Conservation (phyloP, 768 basidiomycete genomes). For the Panellus pusillus region DNA sequence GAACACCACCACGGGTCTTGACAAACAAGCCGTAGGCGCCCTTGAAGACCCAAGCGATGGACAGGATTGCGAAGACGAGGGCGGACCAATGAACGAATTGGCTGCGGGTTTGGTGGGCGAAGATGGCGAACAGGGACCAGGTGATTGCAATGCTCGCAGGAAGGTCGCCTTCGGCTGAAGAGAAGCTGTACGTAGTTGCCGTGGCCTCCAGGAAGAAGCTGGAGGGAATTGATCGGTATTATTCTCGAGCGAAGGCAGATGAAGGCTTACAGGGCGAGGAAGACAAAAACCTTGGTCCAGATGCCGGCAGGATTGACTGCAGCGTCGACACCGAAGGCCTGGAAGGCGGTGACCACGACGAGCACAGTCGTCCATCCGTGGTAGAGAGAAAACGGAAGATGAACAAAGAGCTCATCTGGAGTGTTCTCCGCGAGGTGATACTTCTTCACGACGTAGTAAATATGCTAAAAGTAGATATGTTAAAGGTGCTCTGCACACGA, state of each 20-base stretch:
- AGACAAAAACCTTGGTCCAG: constrained; percentile 95
- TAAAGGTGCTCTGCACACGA: constrained; percentile 30
- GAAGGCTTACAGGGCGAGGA: constrained; percentile 77
- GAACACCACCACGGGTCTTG: constrained; percentile 51
- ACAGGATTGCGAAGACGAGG: constrained; percentile 81
- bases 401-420: constrained; percentile 85
- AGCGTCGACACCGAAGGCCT: constrained; percentile 86
- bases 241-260: not conserved
- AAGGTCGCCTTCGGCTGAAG: constrained; percentile 85
- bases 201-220: constrained; percentile 93
- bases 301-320: constrained; percentile 64
- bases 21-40: constrained; percentile 58
- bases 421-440: constrained; percentile 62
- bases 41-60: constrained; percentile 83
- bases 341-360: constrained; percentile 78
- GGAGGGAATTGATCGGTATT: constrained; percentile 8
- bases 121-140: constrained; percentile 95
- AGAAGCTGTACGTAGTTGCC: constrained; percentile 93
- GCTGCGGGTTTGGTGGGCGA: constrained; percentile 63
- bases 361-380: constrained; percentile 92
- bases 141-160: constrained; percentile 89
- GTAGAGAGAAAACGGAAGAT: constrained; percentile 95
- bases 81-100: constrained; percentile 91
- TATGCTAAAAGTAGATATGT: constrained; percentile 54
- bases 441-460: constrained; percentile 95